Evolutionary conservation across 306 rosid species (phyloP).

Genomic region (barrel medic (Medicago truncatula)): DNA sequence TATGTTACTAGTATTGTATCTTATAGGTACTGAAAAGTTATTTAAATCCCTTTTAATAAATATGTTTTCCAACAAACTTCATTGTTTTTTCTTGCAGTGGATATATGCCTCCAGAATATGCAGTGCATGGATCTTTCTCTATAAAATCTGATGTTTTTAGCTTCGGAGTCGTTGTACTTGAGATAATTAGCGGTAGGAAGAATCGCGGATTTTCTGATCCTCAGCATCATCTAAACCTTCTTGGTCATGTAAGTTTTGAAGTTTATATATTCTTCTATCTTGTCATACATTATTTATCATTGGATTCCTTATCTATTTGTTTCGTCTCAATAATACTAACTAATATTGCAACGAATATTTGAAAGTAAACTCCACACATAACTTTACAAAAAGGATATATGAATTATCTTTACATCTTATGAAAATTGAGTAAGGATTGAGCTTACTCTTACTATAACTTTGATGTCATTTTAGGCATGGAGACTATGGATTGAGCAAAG

Average conservation of each 20-base stretch:
- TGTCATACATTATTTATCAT: not conserved
- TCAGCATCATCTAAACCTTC: not conserved
- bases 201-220: not conserved
- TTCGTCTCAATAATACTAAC: not conserved
- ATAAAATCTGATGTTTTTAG: conserved; percentile 8
- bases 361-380: not conserved
- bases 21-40: no score
- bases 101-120: not conserved
- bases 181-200: not conserved
- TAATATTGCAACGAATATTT: not conserved
- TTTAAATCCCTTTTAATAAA: no score
- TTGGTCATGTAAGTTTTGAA: not conserved
- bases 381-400: not conserved
- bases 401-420: not conserved
- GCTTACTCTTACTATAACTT: not conserved
- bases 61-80: no score
- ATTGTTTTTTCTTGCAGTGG: not conserved
- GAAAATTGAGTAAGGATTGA: not conserved
- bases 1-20: no score
- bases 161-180: not conserved
- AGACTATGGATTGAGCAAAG: not conserved
- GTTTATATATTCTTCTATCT: not conserved
- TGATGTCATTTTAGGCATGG: conserved; percentile 1
- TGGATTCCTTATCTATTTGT: not conserved
- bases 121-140: not conserved